Evolutionary conservation across 2,329 filamentous ascomycete species (phyloP).

Genomic region (Atkinsonella hypoxylon): DNA sequence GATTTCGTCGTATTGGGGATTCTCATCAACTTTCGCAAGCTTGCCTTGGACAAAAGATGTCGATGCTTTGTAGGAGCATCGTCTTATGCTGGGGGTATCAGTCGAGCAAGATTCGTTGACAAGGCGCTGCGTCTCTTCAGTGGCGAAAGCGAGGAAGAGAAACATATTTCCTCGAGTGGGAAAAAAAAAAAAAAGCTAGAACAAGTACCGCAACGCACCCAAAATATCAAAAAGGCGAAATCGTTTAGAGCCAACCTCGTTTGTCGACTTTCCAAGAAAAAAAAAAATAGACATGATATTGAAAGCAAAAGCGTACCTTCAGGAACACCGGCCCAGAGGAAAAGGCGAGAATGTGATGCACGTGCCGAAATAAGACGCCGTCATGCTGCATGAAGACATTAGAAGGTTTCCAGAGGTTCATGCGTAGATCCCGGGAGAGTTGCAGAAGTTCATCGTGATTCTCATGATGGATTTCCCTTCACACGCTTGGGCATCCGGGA

Average conservation of each 20-base stretch:
- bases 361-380: conserved; percentile 20
- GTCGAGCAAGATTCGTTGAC: conserved; percentile 6
- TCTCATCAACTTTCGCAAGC: conserved; percentile 1
- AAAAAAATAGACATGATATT: conserved; percentile 6
- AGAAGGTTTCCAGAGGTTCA: conserved; percentile 14
- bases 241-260: neutral
- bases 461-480: conserved; percentile 32
- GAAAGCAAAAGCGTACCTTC: conserved; percentile 8
- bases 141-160: neutral
- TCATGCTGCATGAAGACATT: conserved; percentile 25
- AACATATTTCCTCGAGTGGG: conserved; percentile 7
- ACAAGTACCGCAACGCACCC: neutral
- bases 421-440: neutral
- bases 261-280: conserved; percentile 8
- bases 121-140: neutral
- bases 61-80: neutral
- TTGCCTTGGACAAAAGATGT: conserved; percentile 4
- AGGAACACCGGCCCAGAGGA: conserved; percentile 2
- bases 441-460: neutral
- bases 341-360: conserved; percentile 8
- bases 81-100: conserved; percentile 10
- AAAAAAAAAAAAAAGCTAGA: conserved; percentile 9
- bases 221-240: conserved; percentile 1
- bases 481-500: conserved; percentile 44
- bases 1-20: neutral